These are phyloP conservation scores for Trypanosoma platydactyli DNA, from an alignment of 208 protist species.

Conservation along the genomic window DNA sequence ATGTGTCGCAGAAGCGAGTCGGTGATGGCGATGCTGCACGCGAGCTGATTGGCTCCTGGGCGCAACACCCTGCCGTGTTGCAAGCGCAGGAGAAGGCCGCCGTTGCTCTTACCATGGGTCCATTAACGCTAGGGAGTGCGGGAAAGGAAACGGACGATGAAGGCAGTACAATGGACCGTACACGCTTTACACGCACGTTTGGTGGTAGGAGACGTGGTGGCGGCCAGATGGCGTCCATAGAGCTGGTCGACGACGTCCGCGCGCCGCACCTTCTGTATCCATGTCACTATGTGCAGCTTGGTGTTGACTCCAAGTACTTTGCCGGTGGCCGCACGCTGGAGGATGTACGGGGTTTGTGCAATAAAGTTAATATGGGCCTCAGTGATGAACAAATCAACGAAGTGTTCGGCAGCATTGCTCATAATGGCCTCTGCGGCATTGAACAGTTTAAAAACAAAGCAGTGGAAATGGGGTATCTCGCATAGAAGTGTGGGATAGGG, in stretches of 20 bases:
- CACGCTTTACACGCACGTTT: conserved; percentile 25
- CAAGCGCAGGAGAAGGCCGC: background rate
- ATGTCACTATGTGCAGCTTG: conserved; percentile 75
- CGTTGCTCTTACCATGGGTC: too few relatives aligned
- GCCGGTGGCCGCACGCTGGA: conserved; percentile 68
- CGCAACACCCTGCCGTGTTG: conserved; percentile 23
- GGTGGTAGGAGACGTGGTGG: conserved; percentile 9
- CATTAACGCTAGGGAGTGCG: too few relatives aligned
- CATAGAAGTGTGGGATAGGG: too few relatives aligned
- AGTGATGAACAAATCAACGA: conserved; percentile 67
- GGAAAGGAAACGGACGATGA: conserved; percentile 2
- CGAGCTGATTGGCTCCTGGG: conserved; percentile 64
- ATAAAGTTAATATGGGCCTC: conserved; percentile 72
- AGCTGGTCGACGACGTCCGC: conserved; percentile 65
- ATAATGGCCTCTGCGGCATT: conserved; percentile 61
- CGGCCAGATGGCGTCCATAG: conserved; percentile 8
- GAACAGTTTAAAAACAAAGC: conserved; percentile 89
- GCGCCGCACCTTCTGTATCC: conserved; percentile 80
- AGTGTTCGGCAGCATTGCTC: conserved; percentile 55
- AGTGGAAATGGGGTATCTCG: conserved; percentile 62
- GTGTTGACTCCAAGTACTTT: conserved; percentile 84
- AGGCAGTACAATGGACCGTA: background rate
- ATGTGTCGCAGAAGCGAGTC: conserved; percentile 32
- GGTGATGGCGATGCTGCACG: conserved; percentile 48
- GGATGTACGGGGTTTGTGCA: conserved; percentile 55